Conservation (phyloP, 2,329 filamentous ascomycete species). For the Huntiella bhutanensis region DNA sequence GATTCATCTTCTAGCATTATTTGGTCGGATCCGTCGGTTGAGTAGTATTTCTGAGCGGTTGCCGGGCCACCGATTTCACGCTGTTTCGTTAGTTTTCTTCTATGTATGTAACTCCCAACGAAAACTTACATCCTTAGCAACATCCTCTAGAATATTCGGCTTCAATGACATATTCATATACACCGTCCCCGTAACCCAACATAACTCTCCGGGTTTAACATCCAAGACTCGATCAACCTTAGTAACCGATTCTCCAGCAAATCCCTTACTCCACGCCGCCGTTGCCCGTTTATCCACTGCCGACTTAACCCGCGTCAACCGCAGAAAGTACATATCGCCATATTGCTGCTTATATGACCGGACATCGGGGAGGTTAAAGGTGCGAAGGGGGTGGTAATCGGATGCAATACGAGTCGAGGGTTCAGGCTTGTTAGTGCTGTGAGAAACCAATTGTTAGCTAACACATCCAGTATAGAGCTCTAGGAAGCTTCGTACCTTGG, state of each 20-base stretch:
- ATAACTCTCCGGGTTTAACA: constrained; percentile 84
- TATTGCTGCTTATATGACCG: constrained; percentile 85
- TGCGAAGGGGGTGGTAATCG: constrained; percentile 53
- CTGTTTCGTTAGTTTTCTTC: constrained; percentile 23
- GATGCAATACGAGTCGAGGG: constrained; percentile 17
- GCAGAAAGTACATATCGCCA: constrained; percentile 92
- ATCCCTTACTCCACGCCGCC: constrained; percentile 61
- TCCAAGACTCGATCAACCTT: constrained; percentile 79
- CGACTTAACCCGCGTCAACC: constrained; percentile 72
- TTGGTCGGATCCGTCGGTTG: constrained; percentile 38
- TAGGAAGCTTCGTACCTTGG: constrained; percentile 16
- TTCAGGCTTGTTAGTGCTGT: neutral
- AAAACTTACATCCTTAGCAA: constrained; percentile 62
- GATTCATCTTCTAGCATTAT: constrained; percentile 93
- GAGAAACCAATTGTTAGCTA: constrained; percentile 12
- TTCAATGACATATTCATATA: constrained; percentile 97
- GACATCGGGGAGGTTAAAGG: constrained; percentile 52
- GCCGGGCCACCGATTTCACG: constrained; percentile 78
- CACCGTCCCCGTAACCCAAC: constrained; percentile 85
- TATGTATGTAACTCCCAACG: neutral
- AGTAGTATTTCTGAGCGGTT: constrained; percentile 56
- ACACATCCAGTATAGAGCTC: neutral
- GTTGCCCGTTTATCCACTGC: constrained; percentile 55
- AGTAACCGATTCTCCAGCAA: constrained; percentile 57
- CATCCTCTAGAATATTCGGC: constrained; percentile 87